Base-by-base conservation (phyloP, 2,329 filamentous ascomycete genomes). In the Tothia fuscella region DNA sequence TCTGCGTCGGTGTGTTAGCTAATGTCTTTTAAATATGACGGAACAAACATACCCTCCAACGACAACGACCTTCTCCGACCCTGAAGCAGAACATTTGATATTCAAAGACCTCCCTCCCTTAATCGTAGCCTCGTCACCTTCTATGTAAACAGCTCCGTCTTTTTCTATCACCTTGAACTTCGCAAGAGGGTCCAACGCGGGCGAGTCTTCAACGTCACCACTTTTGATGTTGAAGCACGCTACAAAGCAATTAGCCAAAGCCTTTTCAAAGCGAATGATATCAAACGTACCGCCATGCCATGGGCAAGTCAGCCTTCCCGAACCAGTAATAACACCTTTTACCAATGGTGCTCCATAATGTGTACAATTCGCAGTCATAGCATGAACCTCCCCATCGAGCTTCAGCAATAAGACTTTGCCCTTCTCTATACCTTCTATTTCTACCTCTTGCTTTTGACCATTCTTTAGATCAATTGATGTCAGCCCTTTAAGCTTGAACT, bases 131-230 rank as follows among this genome's bases (percentile, higher is more conserved):
- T 91, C 80, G 22, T 89, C 83, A 19, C 81, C 87, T 30, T 80
- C 80, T 48, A 98, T 76, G 59, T 87, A 96, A 2, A 95, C 78
- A 4, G 74, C 80, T 24, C 85, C 87, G 51, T 91, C 77, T 55
- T 81, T 87, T 59, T 93, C 80, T 24, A 76, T 66, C 24, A 95
- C 68, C 41, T 85, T 78, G 65, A 93, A 98, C 38, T 80, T 80
- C 34, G 82, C 74, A 20, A 98, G 67, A n/a, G 83, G 72, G 54
- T 96, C 86, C 20, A 93, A 74, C 2, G 85, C 91, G 0, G 91
- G 91, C 1, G 89, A 88, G 56, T 96, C 86, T 64, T 98, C 91
- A 45, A 96, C 83, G 53, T 98, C 91, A 41, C 91, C 91, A 5
- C 82, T 93, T 43, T 74, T 72, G 48, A 85, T 77, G 48, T 86